Base-by-base conservation (phyloP, 2,329 filamentous ascomycete species). In the Phyllachora maydis region DNA sequence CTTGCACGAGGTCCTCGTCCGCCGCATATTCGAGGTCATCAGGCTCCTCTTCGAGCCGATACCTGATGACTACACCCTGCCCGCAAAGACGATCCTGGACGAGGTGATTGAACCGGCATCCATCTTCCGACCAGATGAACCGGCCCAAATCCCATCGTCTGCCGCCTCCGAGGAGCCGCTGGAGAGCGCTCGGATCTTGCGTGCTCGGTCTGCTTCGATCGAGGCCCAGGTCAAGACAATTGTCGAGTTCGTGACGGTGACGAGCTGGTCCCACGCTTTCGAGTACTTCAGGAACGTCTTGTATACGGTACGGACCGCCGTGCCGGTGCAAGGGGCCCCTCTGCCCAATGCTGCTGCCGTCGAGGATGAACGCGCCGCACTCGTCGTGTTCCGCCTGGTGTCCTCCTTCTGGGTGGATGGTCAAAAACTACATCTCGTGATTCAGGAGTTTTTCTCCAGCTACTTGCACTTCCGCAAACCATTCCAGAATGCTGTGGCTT, bases 381-480 rank as follows among this genome's bases (percentile, higher is more conserved):
- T 72, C 8, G 52, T 65, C 11, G 50, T 63, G 8, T 42, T 75
- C 22, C 56, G 65, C 18, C 50, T 72, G 16, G 47, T 74, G 14
- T 59, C 65, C 10, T 70, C 60, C 36, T 62, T 70, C 33, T 73
- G 66, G 64, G 60, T 72, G 11, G 67, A 74, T 35, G 54, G 53
- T 19, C 50, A 56, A 21, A 73, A 70, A 43, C 50, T 76, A 9
- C 59, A 64, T 18, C 42, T 62, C 11, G 39, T 75, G 24, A 59
- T 75, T 18, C 65, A 72, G 33, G 70, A 76, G 42, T 50, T 75
- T 18, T 70, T 65, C 39, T 66, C 65, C 12, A 67, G 59, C 36
- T 75, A 73, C 39, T 50, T 74, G 21, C 68, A 74, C 39, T 63
- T 75, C 30, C 59, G 65, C 30, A 69, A 64, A 33, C 43, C 58